Evolutionary conservation across 306 rosid species (phyloP).

Genomic region (Styphnolobium japonicum): DNA sequence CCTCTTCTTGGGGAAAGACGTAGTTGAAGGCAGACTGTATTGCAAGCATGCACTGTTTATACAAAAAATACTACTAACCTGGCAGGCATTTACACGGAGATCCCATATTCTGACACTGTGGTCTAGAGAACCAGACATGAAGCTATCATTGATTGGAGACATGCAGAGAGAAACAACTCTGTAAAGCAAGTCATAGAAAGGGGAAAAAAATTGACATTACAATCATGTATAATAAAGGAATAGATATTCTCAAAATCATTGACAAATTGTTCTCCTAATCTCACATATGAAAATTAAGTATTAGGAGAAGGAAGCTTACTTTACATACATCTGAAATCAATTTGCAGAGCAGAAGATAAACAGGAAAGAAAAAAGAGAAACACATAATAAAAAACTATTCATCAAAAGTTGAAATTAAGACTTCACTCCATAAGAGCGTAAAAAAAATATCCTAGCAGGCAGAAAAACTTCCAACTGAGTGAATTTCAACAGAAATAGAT

Average conservation of each 20-base stretch:
- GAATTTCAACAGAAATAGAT: not conserved
- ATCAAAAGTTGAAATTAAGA: slow-evolving; percentile 8
- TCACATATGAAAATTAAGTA: not conserved
- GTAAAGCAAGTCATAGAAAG: slow-evolving; percentile 22
- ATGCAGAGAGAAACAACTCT: slow-evolving; percentile 96
- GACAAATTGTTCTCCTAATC: not conserved
- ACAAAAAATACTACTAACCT: slow-evolving; percentile 50
- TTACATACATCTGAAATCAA: not conserved
- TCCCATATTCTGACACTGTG: slow-evolving; percentile 97
- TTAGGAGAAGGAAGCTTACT: not conserved
- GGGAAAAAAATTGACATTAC: slow-evolving; percentile 28
- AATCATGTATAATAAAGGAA: slow-evolving; percentile 1
- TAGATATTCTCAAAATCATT: not conserved
- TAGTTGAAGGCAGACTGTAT: not conserved
- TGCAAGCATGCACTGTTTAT: not conserved
- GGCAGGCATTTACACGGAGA: slow-evolving; percentile 97
- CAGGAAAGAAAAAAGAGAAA: not conserved
- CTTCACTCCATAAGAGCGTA: too few species aligned
- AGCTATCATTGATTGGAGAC: slow-evolving; percentile 98
- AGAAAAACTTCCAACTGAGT: not conserved
- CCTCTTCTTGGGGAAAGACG: not conserved
- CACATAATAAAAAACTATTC: not conserved
- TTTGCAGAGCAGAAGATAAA: not conserved
- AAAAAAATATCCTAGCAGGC: not conserved
- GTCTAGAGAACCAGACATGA: slow-evolving; percentile 97